Base-by-base conservation (phyloP, 306 rosid species). In the Castanea crenata region DNA sequence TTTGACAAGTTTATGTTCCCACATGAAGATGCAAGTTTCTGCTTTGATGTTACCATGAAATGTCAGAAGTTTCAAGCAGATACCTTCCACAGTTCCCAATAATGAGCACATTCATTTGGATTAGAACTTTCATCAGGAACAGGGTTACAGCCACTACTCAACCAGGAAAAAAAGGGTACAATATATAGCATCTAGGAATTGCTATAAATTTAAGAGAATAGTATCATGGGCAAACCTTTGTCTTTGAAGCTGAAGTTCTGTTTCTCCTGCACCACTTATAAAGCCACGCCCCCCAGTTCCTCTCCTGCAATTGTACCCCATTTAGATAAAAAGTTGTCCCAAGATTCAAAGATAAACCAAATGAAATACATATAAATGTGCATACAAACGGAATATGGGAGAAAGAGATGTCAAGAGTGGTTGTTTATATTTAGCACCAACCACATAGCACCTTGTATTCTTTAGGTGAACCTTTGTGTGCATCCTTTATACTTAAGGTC, bases 201-300 rank as follows among this genome's bases (percentile, higher is more conserved):
- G 70, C 67, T 46, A 34, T 64, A 78, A 56, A 32, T 76, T 69
- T 49, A 71, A 83, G 80, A 79, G 69, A 71, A 74, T 19, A 71
- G 76, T 52, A 77, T 75, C 54, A 18, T 31, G 61, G 38, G 58
- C 59, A 52, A 85, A 95, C 99, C 99, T 95, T 83, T 92, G 86
- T 32, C 96, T 88, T 82, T 95, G 98, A 83, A 95, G 99, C 76
- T 95, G 97, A 84, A 91, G 97, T 85, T 93, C 97, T 69, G 96
- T 92, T 88, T 95, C 98, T 90, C 97, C 98, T 13, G 98, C 94
- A 83, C 99, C 98, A 78, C 99, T 90, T 61, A 90, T 86, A 85
- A 95, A 95, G 63, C 99, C 99, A 76, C 86, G 96, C 3, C 98
- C 98, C 52, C 98, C 99, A 65, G 91, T 85, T 81, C 98, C 98